phyloP scores from a whole-genome alignment of 2,329 filamentous ascomycete genomes.

The Endoconidiophora polonica region DNA sequence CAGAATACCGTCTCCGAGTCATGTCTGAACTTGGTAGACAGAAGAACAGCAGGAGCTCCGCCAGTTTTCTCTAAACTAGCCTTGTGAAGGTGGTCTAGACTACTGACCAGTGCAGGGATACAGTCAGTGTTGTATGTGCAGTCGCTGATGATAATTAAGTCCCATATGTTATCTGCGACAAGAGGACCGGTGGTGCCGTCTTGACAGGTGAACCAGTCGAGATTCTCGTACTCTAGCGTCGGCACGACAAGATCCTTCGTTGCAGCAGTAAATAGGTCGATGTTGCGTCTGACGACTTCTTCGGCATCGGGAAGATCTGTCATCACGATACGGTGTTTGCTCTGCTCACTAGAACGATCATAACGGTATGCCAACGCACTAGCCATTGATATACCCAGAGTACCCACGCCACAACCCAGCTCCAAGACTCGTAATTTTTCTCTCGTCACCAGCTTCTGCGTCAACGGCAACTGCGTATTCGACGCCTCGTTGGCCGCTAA shows the following conservation, averaged over 20 bases:
- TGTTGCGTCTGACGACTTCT: conserved; percentile 31
- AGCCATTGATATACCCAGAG: conserved; percentile 34
- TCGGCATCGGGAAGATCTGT: conserved; percentile 40
- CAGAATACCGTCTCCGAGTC: conserved; percentile 34
- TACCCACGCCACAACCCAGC: conserved; percentile 39
- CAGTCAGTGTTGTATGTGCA: conserved; percentile 45
- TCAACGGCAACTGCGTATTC: not conserved
- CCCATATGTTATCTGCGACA: conserved; percentile 26
- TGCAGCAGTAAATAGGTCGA: conserved; percentile 18
- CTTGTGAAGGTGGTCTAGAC: conserved; percentile 32
- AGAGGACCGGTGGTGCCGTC: conserved; percentile 27
- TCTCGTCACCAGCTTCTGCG: not conserved
- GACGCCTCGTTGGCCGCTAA: not conserved
- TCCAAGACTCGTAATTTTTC: conserved; percentile 26
- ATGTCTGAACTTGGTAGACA: conserved; percentile 41
- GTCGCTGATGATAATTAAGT: conserved; percentile 39
- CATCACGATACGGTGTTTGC: conserved; percentile 26
- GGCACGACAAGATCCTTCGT: conserved; percentile 12
- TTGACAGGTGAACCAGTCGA: conserved; percentile 39
- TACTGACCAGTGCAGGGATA: conserved; percentile 35
- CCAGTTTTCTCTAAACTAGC: conserved; percentile 12
- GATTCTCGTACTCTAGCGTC: conserved; percentile 32
- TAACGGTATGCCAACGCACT: conserved; percentile 19
- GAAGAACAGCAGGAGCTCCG: conserved; percentile 26
- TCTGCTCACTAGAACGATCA: not conserved